phyloP scores from a whole-genome alignment of 2,329 filamentous ascomycete genomes.

The Cladosporium sp. region DNA sequence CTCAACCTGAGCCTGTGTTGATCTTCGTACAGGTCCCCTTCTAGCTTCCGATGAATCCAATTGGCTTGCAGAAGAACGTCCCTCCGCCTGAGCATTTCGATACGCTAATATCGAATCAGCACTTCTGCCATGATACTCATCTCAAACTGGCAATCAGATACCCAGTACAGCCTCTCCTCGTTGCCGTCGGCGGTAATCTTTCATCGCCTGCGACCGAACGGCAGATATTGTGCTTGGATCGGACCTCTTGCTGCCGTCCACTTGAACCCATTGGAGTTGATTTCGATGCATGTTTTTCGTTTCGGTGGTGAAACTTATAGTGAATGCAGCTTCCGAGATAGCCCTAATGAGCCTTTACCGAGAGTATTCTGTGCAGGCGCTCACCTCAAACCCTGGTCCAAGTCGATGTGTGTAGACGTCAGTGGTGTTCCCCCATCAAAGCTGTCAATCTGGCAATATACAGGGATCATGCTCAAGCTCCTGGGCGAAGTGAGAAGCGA shows the following conservation, averaged over 20 bases:
- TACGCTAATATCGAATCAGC: background rate
- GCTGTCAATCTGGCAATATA: no score
- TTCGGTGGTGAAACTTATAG: no score
- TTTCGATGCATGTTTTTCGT: background rate
- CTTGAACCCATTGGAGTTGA: background rate
- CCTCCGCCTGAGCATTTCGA: background rate
- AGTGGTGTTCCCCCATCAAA: no score
- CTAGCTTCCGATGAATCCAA: background rate
- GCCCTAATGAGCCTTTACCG: no score
- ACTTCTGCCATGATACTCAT: background rate
- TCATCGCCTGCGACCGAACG: background rate
- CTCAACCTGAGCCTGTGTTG: no score
- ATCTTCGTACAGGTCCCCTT: background rate
- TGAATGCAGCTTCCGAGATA: no score
- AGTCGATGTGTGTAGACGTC: no score
- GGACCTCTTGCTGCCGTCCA: background rate
- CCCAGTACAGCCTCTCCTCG: background rate
- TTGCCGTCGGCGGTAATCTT: background rate
- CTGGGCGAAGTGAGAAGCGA: no score
- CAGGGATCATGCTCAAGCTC: no score
- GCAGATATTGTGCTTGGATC: background rate
- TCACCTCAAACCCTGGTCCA: no score
- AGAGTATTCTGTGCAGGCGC: no score
- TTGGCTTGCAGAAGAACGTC: background rate
- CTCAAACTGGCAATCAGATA: background rate